Evolutionary conservation across 352 stramenopile genomes (phyloP), one percentile per base, ranked within the genome.

Genomic region (Pythium brachiatum): DNA sequence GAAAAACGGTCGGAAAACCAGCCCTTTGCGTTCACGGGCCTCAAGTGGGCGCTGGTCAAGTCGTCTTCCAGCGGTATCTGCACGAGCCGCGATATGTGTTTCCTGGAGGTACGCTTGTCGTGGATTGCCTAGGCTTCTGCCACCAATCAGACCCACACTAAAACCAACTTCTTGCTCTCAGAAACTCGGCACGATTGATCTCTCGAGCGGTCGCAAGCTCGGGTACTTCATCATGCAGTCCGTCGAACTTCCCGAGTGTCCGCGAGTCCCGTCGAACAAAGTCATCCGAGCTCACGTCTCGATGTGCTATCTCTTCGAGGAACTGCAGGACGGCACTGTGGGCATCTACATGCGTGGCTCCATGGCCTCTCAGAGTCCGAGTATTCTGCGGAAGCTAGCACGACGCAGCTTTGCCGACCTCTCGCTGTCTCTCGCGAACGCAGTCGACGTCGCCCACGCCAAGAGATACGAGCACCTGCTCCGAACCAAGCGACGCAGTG

Each of bases 251-350:
- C 64, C 64, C 15, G 64, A 70, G 38, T 70, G 57, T 21, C 57
- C 57, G 12, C 43, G 57, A 18, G 3, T n/a, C 3, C 3, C 31
- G 27, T 48, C 39, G 12, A 23, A 31, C 41, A 61, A 65, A 26
- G 38, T 38, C 6, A 53, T 65, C 4, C 63, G 63, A 18, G 53
- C 50, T 7, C 18, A 54, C 6, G 38, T 60, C 3, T 66, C 63
- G 18, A 41, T 66, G 11, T 70, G 64, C 64, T 70, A 79, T 52
- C 55, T 70, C 7, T 56, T 70, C 29, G 64, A 70, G 46, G 64
- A 70, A 36, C 27, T 64, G 13, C 32, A 23, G 16, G 36, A 62
- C 2, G 70, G 38, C 23, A 66, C 62, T 23, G 34, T 70, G 21
- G 64, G 64, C 16, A 36, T 70, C n/a, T 70, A 66, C 64, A 62